Evolutionary conservation across 2,329 filamentous ascomycete genomes (phyloP).

Genomic region (Cercospora zeina): DNA sequence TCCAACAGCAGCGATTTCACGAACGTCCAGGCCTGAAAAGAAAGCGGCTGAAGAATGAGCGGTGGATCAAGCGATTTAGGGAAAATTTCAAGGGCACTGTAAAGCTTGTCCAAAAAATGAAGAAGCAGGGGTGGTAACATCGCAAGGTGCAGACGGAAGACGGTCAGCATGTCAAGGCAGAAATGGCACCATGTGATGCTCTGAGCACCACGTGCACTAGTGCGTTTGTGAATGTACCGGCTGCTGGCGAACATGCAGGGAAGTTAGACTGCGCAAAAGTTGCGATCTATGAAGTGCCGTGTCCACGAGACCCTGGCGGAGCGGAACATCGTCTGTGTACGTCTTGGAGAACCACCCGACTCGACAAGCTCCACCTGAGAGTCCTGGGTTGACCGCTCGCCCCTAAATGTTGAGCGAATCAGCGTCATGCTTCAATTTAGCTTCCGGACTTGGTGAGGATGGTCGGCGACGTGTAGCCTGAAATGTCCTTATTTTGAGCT

Average conservation of each 20-base stretch:
- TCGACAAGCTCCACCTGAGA: no score
- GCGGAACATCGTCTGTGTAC: background rate
- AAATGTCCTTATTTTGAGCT: background rate
- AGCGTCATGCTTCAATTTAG: background rate
- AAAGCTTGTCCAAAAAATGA: conserved; percentile 66
- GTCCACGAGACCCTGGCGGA: background rate
- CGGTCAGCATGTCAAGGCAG: background rate
- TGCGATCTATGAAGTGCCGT: background rate
- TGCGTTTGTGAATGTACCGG: background rate
- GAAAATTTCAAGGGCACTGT: conserved; percentile 66
- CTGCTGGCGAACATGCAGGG: background rate
- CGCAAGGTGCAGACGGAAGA: background rate
- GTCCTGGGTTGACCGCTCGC: background rate
- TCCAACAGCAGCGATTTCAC: conserved; percentile 65
- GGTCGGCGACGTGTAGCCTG: conserved; percentile 1
- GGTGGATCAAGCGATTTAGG: conserved; percentile 71
- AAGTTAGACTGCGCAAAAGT: background rate
- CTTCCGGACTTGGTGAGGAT: conserved; percentile 12
- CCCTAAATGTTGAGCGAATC: background rate
- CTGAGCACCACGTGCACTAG: background rate
- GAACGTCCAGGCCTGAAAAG: conserved; percentile 74
- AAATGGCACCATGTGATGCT: background rate
- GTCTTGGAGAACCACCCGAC: background rate
- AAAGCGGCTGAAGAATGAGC: conserved; percentile 69
- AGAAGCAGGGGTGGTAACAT: conserved; percentile 72